Conservation (phyloP, 2,329 filamentous ascomycete species). For the Cordyceps fumosorosea region DNA sequence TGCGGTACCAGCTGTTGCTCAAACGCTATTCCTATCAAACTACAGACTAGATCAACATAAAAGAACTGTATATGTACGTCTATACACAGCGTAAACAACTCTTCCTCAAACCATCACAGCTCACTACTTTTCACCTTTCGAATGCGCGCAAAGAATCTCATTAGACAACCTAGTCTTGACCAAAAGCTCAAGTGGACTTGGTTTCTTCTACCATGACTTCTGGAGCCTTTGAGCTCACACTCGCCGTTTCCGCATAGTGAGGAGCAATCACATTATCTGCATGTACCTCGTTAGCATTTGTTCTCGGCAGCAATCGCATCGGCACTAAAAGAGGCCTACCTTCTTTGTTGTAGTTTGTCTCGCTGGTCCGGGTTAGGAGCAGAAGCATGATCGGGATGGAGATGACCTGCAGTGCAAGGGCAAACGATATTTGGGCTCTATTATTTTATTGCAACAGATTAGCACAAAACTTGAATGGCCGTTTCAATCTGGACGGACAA, state of each 20-base stretch:
- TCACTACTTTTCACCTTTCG: neutral
- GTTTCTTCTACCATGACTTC: neutral
- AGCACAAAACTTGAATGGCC: neutral
- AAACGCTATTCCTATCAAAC: neutral
- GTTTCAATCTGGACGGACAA: neutral
- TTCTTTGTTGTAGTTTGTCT: constrained; percentile 1
- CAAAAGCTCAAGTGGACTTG: neutral
- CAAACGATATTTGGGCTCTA: constrained; percentile 1
- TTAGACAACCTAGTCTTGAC: neutral
- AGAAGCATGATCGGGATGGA: constrained; percentile 4
- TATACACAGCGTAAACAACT: neutral
- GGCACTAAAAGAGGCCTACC: neutral
- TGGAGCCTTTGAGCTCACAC: neutral
- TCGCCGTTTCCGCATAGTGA: neutral
- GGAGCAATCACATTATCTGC: neutral
- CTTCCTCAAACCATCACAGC: neutral
- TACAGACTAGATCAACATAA: neutral
- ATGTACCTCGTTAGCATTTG: neutral
- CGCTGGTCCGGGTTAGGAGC: neutral
- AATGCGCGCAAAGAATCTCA: neutral
- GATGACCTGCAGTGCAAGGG: neutral
- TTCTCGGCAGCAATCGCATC: neutral
- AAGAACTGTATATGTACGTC: neutral
- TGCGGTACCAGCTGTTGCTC: neutral
- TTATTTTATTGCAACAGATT: neutral